These are phyloP conservation scores for Xylariales sp. DNA, from an alignment of 2,329 filamentous ascomycete species.

Conservation along the genomic window DNA sequence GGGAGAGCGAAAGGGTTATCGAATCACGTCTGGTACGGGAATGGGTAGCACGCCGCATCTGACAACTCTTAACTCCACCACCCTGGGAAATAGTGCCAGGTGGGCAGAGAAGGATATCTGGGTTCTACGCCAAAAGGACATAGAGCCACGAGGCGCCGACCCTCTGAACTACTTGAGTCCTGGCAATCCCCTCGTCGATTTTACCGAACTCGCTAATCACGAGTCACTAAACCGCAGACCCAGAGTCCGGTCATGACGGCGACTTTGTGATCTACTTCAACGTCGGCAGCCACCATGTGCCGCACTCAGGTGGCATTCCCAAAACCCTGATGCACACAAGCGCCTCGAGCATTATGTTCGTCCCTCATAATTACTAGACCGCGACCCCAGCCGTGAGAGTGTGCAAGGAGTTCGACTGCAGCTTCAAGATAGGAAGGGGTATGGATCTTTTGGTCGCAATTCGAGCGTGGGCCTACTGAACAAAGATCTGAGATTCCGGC, in stretches of 20 bases:
- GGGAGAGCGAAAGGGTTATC: conserved; percentile 34
- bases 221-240: conserved; percentile 34
- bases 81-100: conserved; percentile 20
- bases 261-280: conserved; percentile 42
- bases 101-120: conserved; percentile 30
- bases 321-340: no score
- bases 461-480: no score
- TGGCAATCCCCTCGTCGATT: conserved; percentile 31
- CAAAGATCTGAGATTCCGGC: no score
- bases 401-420: no score
- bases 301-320: conserved; percentile 28
- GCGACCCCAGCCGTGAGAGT: no score
- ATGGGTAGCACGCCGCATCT: conserved; percentile 25
- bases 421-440: no score
- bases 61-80: conserved; percentile 25
- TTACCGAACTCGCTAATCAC: conserved; percentile 34
- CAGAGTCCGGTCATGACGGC: no score
- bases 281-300: conserved; percentile 44
- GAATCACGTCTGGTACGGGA: conserved; percentile 31
- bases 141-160: conserved; percentile 29
- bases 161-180: conserved; percentile 19
- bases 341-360: no score
- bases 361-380: no score
- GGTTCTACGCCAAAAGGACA: conserved; percentile 37
- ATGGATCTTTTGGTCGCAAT: no score